phyloP scores from a whole-genome alignment of 805 yeast genomes.

The Lipomyces sp. region DNA sequence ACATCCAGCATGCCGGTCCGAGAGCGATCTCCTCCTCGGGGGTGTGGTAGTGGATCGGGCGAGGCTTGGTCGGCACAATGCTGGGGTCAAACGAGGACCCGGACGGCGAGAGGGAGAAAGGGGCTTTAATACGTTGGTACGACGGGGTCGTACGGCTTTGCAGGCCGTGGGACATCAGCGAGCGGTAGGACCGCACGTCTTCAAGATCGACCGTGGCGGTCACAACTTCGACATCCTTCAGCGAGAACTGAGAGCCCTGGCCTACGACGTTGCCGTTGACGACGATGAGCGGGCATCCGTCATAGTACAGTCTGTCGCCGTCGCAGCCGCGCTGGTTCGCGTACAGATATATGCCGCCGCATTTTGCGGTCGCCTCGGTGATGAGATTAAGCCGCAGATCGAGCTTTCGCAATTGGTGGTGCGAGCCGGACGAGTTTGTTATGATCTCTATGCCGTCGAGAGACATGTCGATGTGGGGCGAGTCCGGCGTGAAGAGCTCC shows the following conservation, averaged over 20 bases:
- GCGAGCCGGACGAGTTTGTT: slow-evolving; percentile 96
- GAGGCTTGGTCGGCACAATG: slow-evolving; percentile 54
- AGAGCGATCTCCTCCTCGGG: slow-evolving; percentile 97
- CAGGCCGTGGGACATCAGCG: slow-evolving; percentile 68
- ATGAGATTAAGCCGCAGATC: slow-evolving; percentile 81
- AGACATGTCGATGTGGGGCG: slow-evolving; percentile 90
- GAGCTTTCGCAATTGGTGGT: slow-evolving; percentile 89
- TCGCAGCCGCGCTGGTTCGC: slow-evolving; percentile 98
- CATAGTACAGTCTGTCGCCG: slow-evolving; percentile 94
- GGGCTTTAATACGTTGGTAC: slow-evolving; percentile 59
- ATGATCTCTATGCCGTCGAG: slow-evolving; percentile 96
- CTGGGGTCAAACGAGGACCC: slow-evolving; percentile 57
- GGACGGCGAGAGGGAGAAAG: slow-evolving; percentile 55
- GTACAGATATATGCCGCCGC: slow-evolving; percentile 93
- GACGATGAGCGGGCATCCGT: slow-evolving; percentile 93
- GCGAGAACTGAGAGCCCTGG: slow-evolving; percentile 87
- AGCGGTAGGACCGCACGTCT: slow-evolving; percentile 81
- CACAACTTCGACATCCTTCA: slow-evolving; percentile 89
- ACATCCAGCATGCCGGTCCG: slow-evolving; percentile 99
- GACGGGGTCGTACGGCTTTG: slow-evolving; percentile 49
- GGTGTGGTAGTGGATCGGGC: slow-evolving; percentile 57
- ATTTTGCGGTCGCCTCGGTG: slow-evolving; percentile 87
- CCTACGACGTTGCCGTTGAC: slow-evolving; percentile 90
- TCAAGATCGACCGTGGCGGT: slow-evolving; percentile 94
- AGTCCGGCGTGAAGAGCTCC: slow-evolving; percentile 91